phyloP scores from a whole-genome alignment of 1,284 basidiomycete genomes.

The Gomphus bonarii region DNA sequence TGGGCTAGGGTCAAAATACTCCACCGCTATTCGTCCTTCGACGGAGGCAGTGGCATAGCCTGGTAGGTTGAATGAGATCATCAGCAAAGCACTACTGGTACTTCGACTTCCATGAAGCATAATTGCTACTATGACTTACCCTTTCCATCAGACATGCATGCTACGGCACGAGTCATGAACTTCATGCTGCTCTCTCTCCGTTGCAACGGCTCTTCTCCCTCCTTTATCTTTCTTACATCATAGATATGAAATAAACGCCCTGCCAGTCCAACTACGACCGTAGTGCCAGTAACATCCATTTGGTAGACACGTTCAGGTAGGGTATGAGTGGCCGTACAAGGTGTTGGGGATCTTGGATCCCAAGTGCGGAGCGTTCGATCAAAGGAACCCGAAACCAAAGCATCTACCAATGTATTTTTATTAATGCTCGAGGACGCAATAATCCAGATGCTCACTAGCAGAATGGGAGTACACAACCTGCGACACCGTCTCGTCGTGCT shows the following conservation, averaged over 20 bases:
- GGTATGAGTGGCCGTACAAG: conserved; percentile 51
- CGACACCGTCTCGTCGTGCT: conserved; percentile 58
- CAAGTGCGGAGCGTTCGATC: conserved; percentile 82
- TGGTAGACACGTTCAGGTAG: conserved; percentile 81
- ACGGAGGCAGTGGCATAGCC: conserved; percentile 92
- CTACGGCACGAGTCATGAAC: conserved; percentile 86
- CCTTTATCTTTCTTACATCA: conserved; percentile 61
- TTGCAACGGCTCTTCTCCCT: conserved; percentile 47
- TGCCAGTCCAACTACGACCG: conserved; percentile 84
- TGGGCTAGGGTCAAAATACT: conserved; percentile 84
- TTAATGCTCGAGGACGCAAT: not conserved
- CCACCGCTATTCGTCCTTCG: conserved; percentile 94
- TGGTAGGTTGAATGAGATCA: conserved; percentile 20
- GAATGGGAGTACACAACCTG: conserved; percentile 47
- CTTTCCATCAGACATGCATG: conserved; percentile 87
- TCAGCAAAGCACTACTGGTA: not conserved
- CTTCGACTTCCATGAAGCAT: not conserved
- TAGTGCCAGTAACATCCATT: conserved; percentile 64
- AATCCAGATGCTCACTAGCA: conserved; percentile 32
- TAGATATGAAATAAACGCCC: conserved; percentile 84
- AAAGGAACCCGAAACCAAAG: conserved; percentile 82
- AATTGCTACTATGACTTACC: conserved; percentile 36
- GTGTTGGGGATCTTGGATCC: conserved; percentile 58
- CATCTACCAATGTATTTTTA: conserved; percentile 32
- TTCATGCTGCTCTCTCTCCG: conserved; percentile 89